Percentiles rank a stretch among this genome's conserved stretches.
These are phyloP conservation scores for Lenwebbia sp. DNA, from an alignment of 345 rosid species.

Conservation along the genomic window DNA sequence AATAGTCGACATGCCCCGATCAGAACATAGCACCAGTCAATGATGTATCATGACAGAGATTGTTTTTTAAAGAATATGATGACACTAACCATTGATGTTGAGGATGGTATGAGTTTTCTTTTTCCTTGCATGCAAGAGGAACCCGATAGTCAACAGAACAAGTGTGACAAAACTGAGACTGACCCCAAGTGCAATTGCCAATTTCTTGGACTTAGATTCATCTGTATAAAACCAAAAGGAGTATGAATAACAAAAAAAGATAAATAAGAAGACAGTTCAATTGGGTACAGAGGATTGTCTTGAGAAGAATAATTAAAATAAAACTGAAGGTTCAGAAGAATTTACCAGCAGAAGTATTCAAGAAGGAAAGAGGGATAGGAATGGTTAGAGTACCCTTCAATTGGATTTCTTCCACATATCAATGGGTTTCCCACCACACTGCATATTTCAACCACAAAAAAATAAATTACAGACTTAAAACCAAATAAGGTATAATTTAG, in stretches of 20 bases:
- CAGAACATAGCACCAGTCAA: background rate
- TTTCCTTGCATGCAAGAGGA: conserved; percentile 49
- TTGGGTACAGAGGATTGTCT: background rate
- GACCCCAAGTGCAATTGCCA: conserved; percentile 64
- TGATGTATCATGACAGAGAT: background rate
- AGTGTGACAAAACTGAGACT: conserved; percentile 44
- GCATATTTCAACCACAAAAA: conserved; percentile 11
- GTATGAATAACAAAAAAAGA: background rate
- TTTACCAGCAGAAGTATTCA: conserved; percentile 48
- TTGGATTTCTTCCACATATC: conserved; percentile 54
- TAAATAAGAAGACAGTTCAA: background rate
- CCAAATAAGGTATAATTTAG: background rate
- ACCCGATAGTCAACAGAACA: conserved; percentile 32
- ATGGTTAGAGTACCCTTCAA: conserved; percentile 41
- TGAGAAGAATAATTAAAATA: background rate
- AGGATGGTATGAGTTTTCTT: conserved; percentile 28
- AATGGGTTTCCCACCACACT: conserved; percentile 78
- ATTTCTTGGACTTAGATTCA: conserved; percentile 44
- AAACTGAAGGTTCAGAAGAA: background rate
- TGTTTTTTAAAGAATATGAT: background rate
- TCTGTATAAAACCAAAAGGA: conserved; percentile 9
- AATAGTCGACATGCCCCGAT: background rate
- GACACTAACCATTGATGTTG: conserved; percentile 39
- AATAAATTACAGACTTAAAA: background rate
- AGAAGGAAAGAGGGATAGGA: conserved; percentile 35